Conservation (phyloP, 2,329 filamentous ascomycete species). For the Pestalotiopsis sp. region DNA sequence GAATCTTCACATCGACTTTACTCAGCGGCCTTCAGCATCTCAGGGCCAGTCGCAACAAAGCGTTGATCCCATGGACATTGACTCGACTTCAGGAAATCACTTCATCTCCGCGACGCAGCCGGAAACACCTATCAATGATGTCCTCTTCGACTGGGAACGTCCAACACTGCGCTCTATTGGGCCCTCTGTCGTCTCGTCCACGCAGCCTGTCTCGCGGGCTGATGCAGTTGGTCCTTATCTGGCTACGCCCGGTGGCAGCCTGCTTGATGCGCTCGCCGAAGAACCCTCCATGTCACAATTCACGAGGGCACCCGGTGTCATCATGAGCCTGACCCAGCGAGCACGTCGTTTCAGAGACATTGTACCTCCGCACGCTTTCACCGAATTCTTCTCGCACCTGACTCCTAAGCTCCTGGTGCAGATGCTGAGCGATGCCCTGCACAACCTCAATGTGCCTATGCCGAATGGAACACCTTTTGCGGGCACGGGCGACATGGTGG, state of each 20-base stretch:
- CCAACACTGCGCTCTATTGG: constrained; percentile 61
- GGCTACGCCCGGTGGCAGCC: constrained; percentile 40
- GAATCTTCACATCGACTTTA: constrained; percentile 86
- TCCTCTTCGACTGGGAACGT: constrained; percentile 86
- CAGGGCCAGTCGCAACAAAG: constrained; percentile 36
- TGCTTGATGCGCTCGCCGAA: constrained; percentile 70
- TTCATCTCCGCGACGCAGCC: constrained; percentile 82
- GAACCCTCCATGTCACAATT: constrained; percentile 90
- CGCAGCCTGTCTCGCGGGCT: constrained; percentile 46
- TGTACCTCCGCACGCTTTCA: constrained; percentile 82
- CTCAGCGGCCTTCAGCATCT: constrained; percentile 59
- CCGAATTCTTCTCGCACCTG: constrained; percentile 88
- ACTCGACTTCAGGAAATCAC: constrained; percentile 46
- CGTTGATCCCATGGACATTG: constrained; percentile 71
- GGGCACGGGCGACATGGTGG: constrained; percentile 56
- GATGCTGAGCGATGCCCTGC: constrained; percentile 78
- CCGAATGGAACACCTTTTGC: constrained; percentile 50
- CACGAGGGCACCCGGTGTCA: constrained; percentile 75
- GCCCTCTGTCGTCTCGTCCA: constrained; percentile 46
- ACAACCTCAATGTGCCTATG: constrained; percentile 81
- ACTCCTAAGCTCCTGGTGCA: constrained; percentile 76
- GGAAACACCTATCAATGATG: constrained; percentile 73
- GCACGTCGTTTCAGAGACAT: constrained; percentile 90
- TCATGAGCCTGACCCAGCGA: constrained; percentile 84
- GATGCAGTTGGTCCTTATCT: constrained; percentile 39